These are phyloP conservation scores for Coemansia sp. DNA, from an alignment of 192 early-diverging fungal genomes.

Conservation along the genomic window DNA sequence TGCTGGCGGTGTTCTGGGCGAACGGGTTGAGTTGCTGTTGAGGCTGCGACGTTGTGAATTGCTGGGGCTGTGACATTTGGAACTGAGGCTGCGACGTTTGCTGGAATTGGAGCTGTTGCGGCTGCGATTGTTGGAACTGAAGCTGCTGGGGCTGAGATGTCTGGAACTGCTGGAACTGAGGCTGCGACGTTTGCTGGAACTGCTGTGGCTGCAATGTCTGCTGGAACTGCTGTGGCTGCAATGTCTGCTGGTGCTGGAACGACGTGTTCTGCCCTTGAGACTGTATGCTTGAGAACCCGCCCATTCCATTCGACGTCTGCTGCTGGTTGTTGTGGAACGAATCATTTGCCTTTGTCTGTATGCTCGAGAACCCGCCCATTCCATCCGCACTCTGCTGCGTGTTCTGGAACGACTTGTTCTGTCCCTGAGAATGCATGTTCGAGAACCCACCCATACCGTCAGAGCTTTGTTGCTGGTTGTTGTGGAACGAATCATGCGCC, in stretches of 20 bases:
- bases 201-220: background rate
- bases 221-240: background rate
- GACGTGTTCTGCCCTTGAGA: background rate
- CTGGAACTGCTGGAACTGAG: constrained; percentile 7
- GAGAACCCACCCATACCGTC: constrained; percentile 6
- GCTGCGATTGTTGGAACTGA: constrained; percentile 9
- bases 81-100: constrained; percentile 5
- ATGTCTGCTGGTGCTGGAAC: constrained; percentile 6
- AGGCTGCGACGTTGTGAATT: constrained; percentile 15
- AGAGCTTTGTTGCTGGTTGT: constrained; percentile 20
- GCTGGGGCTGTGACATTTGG: constrained; percentile 26
- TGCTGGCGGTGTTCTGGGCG: constrained; percentile 21
- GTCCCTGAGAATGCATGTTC: background rate
- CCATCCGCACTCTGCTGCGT: constrained; percentile 16
- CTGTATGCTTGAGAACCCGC: constrained; percentile 2
- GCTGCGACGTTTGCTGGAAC: background rate
- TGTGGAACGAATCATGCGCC: background rate
- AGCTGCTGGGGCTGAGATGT: constrained; percentile 3
- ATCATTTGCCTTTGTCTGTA: background rate
- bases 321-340: constrained; percentile 12
- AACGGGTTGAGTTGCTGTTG: constrained; percentile 49
- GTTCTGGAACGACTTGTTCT: background rate
- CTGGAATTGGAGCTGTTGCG: constrained; percentile 33
- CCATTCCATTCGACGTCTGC: constrained; percentile 10
- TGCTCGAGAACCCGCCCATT: constrained; percentile 5